Evolutionary conservation across 805 yeast genomes (phyloP), one percentile per base, ranked within the genome.

Genomic region (Lipomyces oligophaga): DNA sequence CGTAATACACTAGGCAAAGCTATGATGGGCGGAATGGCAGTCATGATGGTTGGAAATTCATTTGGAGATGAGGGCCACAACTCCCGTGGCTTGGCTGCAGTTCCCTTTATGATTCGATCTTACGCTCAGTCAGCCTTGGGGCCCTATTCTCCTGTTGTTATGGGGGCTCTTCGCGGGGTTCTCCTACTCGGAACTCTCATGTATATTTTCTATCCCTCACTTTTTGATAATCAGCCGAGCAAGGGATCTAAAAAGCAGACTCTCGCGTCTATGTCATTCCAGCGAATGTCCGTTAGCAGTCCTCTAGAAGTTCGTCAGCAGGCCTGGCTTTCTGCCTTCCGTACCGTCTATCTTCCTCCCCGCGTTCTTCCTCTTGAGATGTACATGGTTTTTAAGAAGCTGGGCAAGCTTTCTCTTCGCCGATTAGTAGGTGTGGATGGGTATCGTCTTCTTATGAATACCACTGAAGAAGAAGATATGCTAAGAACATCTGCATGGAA

Each of bases 1-100:
- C 41, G 45, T 5, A 51, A 51, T 30, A 37, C 44, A 35, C 41
- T 57, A 45, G 54, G 64, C 43, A 65, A 64, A 47, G 52, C 58
- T 24, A 52, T 66, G 60, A 60, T 66, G 62, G 62, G 66, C 24
- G 49, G 67, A 3, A 64, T 66, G 70, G 69, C 69, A 5, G 68
- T 67, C 13, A 42, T 65, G 49, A 61, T 65, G 63, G 64, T 60
- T 25, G 54, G 47, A 16, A 52, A 52, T 41, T 47, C 57, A 24
- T 52, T 44, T 28, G 40, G 34, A 22, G 52, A 52, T 30, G 55
- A 50, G 32, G 57, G 49, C 22, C 53, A 45, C 22, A 49, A 54
- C 38, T 18, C 57, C n/a, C 62, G 59, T 7, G 66, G 65, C 4
- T 57, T 65, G 13, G 57, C 66, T 3, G 63, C 62, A n/a, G 21